Evolutionary conservation across 495 filamentous ascomycete species (phyloP).

Genomic region (Geopyxis carbonaria): DNA sequence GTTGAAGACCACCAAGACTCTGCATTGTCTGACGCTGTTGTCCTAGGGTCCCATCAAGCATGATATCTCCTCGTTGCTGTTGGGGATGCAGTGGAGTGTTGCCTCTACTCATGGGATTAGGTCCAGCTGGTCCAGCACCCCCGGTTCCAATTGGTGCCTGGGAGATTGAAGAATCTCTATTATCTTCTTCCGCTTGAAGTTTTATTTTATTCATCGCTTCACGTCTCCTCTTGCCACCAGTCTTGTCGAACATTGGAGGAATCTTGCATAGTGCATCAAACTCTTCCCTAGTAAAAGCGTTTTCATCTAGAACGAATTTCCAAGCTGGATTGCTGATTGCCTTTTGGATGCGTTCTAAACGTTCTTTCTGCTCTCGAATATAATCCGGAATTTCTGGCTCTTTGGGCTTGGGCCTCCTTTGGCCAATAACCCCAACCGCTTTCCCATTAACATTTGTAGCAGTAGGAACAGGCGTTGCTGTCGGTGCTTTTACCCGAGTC

Average conservation of each 20-base stretch:
- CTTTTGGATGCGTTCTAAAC: constrained; percentile 35
- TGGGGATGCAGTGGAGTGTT: constrained; percentile 9
- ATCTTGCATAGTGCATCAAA: constrained; percentile 40
- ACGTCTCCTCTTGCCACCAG: constrained; percentile 57
- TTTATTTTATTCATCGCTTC: constrained; percentile 48
- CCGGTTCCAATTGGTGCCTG: background rate
- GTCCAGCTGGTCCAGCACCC: too few relatives aligned
- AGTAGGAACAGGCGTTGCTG: constrained; percentile 6
- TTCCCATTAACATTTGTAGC: constrained; percentile 8
- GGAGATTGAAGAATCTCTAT: background rate
- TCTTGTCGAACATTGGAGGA: constrained; percentile 64
- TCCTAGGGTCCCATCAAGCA: constrained; percentile 7
- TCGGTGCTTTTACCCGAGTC: constrained; percentile 12
- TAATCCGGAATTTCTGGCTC: constrained; percentile 12
- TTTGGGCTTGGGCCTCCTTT: constrained; percentile 4
- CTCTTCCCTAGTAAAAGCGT: constrained; percentile 34
- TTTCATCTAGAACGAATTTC: constrained; percentile 40
- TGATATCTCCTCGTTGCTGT: constrained; percentile 18
- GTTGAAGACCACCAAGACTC: constrained; percentile 2
- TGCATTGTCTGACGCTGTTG: constrained; percentile 16
- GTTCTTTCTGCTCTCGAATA: constrained; percentile 23
- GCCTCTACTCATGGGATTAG: constrained; percentile 2
- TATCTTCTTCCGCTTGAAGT: constrained; percentile 22
- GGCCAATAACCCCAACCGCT: constrained; percentile 1
- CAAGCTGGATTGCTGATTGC: constrained; percentile 40